phyloP scores from a whole-genome alignment of 2,329 filamentous ascomycete species.

The Fonsecaea pugnacius region DNA sequence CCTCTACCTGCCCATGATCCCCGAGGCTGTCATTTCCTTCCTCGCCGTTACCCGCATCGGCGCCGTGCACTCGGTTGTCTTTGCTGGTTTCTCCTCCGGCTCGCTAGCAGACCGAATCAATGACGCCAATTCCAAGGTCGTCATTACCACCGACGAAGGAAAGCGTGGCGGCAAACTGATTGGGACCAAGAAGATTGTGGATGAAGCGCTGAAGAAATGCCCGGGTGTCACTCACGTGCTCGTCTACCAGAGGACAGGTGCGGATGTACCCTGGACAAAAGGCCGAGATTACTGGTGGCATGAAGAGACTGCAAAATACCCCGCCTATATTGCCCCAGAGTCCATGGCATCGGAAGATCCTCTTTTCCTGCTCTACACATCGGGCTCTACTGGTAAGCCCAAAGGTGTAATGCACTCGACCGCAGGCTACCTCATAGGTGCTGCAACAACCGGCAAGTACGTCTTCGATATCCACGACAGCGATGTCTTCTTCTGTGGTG shows the following conservation, averaged over 20 bases:
- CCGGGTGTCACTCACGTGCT: constrained; percentile 83
- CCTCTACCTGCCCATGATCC: constrained; percentile 98
- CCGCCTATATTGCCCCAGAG: constrained; percentile 86
- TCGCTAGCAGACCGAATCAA: constrained; percentile 93
- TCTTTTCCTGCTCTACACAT: constrained; percentile 96
- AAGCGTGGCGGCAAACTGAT: constrained; percentile 98
- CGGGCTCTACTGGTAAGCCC: constrained; percentile 95
- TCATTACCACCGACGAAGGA: constrained; percentile 97
- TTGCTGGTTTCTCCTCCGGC: constrained; percentile 95
- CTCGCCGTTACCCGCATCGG: constrained; percentile 90
- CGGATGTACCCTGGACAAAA: constrained; percentile 86
- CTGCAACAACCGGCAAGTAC: constrained; percentile 93
- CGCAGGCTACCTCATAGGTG: constrained; percentile 90
- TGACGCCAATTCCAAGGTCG: constrained; percentile 86
- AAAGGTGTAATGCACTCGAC: constrained; percentile 99
- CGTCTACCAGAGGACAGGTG: constrained; percentile 93
- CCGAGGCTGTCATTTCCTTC: constrained; percentile 88
- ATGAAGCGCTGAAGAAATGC: constrained; percentile 94
- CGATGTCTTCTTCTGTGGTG: constrained; percentile 95
- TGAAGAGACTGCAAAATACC: constrained; percentile 97
- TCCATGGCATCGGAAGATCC: constrained; percentile 91
- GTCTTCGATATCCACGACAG: constrained; percentile 97
- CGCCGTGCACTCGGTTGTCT: constrained; percentile 95
- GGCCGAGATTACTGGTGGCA: constrained; percentile 98
- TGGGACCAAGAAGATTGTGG: constrained; percentile 96